Evolutionary conservation across 192 early-diverging fungal species (phyloP).

Genomic region (Gaertneriomyces semiglobifer): DNA sequence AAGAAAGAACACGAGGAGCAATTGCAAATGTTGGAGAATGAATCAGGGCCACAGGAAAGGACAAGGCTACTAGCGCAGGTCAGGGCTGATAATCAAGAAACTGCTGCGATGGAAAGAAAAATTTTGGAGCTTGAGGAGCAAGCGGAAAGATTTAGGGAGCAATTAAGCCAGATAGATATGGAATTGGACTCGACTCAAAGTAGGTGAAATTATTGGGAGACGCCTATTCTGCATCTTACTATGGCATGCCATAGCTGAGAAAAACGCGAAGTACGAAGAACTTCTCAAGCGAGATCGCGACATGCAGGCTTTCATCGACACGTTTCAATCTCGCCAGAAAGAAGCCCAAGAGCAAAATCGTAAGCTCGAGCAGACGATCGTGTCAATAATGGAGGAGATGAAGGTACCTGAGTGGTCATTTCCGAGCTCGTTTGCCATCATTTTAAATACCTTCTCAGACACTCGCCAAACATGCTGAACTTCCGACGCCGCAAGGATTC

Average conservation of each 20-base stretch:
- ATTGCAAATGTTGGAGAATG: conserved; percentile 36
- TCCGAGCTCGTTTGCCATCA: background rate
- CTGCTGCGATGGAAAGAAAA: conserved; percentile 58
- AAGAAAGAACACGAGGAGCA: conserved; percentile 46
- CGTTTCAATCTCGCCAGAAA: conserved; percentile 39
- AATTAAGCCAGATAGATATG: conserved; percentile 44
- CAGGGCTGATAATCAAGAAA: conserved; percentile 60
- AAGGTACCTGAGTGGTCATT: conserved; percentile 9
- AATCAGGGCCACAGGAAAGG: conserved; percentile 49
- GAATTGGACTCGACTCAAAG: conserved; percentile 44
- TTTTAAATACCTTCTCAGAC: background rate
- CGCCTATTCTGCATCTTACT: background rate
- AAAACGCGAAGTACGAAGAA: conserved; percentile 57
- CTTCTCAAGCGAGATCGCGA: conserved; percentile 56
- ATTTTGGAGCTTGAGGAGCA: conserved; percentile 51
- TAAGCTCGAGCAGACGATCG: conserved; percentile 40
- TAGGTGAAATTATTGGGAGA: background rate
- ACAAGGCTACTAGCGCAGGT: conserved; percentile 51
- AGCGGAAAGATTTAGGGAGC: conserved; percentile 39
- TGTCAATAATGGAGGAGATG: conserved; percentile 42
- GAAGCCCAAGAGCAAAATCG: conserved; percentile 34
- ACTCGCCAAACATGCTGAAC: conserved; percentile 1
- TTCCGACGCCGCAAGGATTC: conserved; percentile 48
- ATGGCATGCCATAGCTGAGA: conserved; percentile 34
- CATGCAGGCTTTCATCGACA: conserved; percentile 55